Percentiles rank a stretch among this genome's conserved stretches.
Evolutionary conservation across 331 rosid genomes (phyloP).

Genomic region (Cucumis variabilis): DNA sequence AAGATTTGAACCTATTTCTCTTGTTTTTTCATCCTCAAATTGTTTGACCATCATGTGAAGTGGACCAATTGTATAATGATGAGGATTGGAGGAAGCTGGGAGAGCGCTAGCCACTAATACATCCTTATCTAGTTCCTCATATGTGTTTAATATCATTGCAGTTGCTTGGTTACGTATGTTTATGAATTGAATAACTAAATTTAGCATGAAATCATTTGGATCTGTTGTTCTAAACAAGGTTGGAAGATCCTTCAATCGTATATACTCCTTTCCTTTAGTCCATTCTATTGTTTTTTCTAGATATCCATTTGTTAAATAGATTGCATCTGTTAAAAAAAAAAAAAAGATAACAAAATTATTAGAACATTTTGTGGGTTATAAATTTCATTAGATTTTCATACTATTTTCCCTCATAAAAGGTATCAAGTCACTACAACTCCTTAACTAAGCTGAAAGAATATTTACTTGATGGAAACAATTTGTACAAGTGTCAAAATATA

Average conservation of each 20-base stretch:
- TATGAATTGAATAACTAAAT: neutral
- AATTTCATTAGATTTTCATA: no score
- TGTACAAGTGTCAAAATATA: no score
- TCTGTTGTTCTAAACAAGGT: constrained; percentile 1
- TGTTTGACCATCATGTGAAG: neutral
- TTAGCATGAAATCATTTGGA: constrained; percentile 24
- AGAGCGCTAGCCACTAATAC: no score
- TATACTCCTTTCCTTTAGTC: constrained; percentile 13
- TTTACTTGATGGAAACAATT: no score
- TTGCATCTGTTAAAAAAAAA: constrained; percentile 25
- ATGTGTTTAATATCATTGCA: no score
- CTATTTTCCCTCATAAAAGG: no score
- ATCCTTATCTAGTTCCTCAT: no score
- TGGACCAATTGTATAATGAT: constrained; percentile 39
- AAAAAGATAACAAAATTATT: no score
- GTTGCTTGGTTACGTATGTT: no score
- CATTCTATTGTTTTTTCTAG: constrained; percentile 32
- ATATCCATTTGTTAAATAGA: constrained; percentile 32
- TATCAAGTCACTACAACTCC: no score
- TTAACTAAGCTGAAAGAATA: no score
- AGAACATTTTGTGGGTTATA: no score
- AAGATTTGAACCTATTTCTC: constrained; percentile 13
- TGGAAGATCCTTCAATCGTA: constrained; percentile 39
- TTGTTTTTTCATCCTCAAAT: neutral
- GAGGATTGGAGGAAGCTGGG: neutral